A percentile compares a stretch with the other conserved stretches of the same genome.
These are phyloP conservation scores for Nakaseomyces sp. DNA, from an alignment of 1,139 yeast species.

Conservation along the genomic window DNA sequence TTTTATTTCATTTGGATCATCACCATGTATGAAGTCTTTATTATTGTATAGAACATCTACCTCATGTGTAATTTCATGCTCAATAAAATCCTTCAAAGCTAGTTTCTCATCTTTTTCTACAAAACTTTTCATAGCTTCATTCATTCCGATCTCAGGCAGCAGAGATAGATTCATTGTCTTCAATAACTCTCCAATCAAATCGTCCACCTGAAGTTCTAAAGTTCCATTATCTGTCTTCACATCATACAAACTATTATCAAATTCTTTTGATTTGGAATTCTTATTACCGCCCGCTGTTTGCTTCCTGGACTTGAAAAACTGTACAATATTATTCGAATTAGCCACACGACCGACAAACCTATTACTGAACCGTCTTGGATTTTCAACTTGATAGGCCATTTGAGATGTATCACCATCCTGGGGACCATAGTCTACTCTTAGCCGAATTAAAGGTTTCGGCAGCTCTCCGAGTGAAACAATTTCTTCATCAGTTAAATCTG, in stretches of 20 bases:
- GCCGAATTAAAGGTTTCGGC: constrained; percentile 72
- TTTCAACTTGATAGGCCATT: constrained; percentile 76
- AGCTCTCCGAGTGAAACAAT: constrained; percentile 20
- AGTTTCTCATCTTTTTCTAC: constrained; percentile 78
- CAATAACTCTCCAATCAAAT: constrained; percentile 53
- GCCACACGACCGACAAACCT: constrained; percentile 88
- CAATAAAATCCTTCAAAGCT: constrained; percentile 61
- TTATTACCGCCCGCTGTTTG: constrained; percentile 19
- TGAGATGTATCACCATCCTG: constrained; percentile 16
- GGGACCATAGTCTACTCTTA: constrained; percentile 83
- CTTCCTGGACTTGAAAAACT: constrained; percentile 46
- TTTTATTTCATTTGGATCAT: constrained; percentile 30
- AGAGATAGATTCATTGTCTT: constrained; percentile 55
- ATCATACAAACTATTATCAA: constrained; percentile 20
- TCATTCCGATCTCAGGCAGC: constrained; percentile 70
- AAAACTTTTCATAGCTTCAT: constrained; percentile 60
- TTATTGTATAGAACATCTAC: constrained; percentile 45
- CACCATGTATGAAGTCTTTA: constrained; percentile 32
- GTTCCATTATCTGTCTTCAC: constrained; percentile 11
- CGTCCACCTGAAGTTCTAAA: constrained; percentile 46
- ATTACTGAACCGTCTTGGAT: constrained; percentile 81
- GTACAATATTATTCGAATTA: constrained; percentile 75
- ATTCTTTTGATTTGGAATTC: constrained; percentile 22
- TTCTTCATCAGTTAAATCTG: constrained; percentile 24
- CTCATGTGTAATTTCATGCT: constrained; percentile 55